Percentiles rank a stretch among this genome's conserved stretches.
Conservation (phyloP, 169 alveolate species). For the Amoebophrya sp. region DNA sequence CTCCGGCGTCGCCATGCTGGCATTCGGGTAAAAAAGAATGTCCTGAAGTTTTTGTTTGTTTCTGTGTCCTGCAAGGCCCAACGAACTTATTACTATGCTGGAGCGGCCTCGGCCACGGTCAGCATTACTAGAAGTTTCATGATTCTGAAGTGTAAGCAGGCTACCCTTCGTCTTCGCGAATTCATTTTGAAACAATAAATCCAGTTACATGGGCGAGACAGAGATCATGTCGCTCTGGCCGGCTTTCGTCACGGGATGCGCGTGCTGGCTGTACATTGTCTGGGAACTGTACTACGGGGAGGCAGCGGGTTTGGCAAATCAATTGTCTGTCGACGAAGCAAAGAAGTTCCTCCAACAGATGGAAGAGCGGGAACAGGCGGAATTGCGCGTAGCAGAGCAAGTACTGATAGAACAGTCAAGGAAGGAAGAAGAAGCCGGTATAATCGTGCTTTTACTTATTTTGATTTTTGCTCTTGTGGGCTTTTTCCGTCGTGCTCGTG, state of each 20-base stretch:
- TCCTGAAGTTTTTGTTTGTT: not conserved
- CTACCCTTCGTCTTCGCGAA: too few relatives aligned
- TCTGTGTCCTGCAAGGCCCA: not conserved
- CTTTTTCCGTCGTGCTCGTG: too few relatives aligned
- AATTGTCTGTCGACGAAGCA: not conserved
- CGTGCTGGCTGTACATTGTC: not conserved
- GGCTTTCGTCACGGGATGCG: not conserved
- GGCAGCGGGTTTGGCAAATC: not conserved
- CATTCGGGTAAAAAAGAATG: not conserved
- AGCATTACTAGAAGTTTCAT: too few relatives aligned
- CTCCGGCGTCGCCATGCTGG: not conserved
- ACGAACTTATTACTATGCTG: too few relatives aligned
- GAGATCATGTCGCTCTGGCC: not conserved
- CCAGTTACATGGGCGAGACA: not conserved
- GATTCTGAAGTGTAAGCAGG: too few relatives aligned
- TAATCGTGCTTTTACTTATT: too few relatives aligned
- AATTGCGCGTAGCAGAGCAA: not conserved
- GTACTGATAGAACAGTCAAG: too few relatives aligned
- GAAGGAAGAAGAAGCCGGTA: too few relatives aligned
- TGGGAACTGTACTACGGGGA: not conserved
- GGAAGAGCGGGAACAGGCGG: not conserved
- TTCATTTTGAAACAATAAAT: not conserved
- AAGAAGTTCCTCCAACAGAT: not conserved
- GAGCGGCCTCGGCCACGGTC: too few relatives aligned
- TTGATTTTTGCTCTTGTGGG: too few relatives aligned